Percentiles rank a stretch among this genome's conserved stretches.
phyloP scores from a whole-genome alignment of 148 eudicot genomes.

The Nepenthes mirabilis region DNA sequence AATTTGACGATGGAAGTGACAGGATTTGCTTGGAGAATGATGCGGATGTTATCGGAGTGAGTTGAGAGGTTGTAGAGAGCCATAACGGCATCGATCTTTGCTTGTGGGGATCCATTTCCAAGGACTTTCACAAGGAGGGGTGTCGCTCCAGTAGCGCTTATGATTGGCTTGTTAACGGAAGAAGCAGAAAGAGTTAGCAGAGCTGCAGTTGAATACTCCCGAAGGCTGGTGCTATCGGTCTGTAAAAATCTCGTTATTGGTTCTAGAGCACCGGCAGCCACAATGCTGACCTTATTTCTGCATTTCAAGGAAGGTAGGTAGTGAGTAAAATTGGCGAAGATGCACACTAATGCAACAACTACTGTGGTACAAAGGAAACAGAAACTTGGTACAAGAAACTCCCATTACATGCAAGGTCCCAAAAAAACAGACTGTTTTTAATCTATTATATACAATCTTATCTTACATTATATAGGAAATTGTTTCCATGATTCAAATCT shows the following conservation, averaged over 20 bases:
- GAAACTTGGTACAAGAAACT: background rate
- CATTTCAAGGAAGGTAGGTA: constrained; percentile 2
- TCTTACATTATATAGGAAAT: too few species aligned
- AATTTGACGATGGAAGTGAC: constrained; percentile 46
- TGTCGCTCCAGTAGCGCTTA: constrained; percentile 60
- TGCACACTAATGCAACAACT: background rate
- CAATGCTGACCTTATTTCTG: constrained; percentile 84
- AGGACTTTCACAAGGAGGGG: constrained; percentile 72
- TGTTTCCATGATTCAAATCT: too few species aligned
- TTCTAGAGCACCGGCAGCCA: constrained; percentile 72
- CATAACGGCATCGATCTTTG: constrained; percentile 70
- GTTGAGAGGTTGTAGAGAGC: constrained; percentile 95
- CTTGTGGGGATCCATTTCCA: constrained; percentile 45
- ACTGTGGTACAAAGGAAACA: background rate
- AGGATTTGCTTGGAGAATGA: constrained; percentile 50
- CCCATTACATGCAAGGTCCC: too few species aligned
- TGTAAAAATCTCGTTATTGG: constrained; percentile 62
- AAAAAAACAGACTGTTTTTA: too few species aligned
- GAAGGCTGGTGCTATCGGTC: constrained; percentile 37
- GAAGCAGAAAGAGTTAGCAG: constrained; percentile 88
- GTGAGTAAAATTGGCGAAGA: background rate
- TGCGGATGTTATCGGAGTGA: constrained; percentile 28
- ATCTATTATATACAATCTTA: too few species aligned
- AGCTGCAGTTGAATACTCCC: constrained; percentile 78
- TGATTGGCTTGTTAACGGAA: constrained; percentile 58